A percentile compares a stretch with the other conserved stretches of the same genome.
These are phyloP conservation scores for Alternaria alternata DNA, from an alignment of 2,329 filamentous ascomycete genomes.

Conservation along the genomic window DNA sequence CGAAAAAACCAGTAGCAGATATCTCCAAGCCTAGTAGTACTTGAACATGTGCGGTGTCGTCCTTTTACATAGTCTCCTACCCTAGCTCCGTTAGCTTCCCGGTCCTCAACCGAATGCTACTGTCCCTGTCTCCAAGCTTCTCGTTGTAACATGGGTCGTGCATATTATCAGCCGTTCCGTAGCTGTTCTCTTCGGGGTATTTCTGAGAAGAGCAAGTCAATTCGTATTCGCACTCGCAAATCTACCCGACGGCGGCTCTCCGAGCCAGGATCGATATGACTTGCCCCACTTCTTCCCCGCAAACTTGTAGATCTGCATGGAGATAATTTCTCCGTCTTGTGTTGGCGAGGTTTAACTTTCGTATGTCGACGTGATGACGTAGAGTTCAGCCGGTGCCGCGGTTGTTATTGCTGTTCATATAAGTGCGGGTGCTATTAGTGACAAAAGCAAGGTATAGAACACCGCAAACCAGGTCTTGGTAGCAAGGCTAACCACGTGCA, in stretches of 20 bases:
- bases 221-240: neutral
- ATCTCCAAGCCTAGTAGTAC: neutral
- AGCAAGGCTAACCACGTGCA: neutral
- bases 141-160: neutral
- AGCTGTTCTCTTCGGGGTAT: neutral
- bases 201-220: neutral
- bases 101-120: neutral
- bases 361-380: neutral
- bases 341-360: neutral
- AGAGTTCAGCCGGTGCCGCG: neutral
- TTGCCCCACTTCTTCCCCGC: constrained; percentile 8
- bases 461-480: neutral
- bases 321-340: constrained; percentile 8
- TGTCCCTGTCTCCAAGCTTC: neutral
- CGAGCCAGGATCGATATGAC: neutral
- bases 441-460: neutral
- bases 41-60: neutral
- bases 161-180: neutral
- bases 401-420: neutral
- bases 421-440: neutral
- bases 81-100: neutral
- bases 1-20: neutral
- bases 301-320: constrained; percentile 3
- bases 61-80: neutral
- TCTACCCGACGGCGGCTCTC: neutral